A percentile compares a stretch with the other conserved stretches of the same genome.
phyloP scores from a whole-genome alignment of 768 basidiomycete species.

The Leccinum boreale region DNA sequence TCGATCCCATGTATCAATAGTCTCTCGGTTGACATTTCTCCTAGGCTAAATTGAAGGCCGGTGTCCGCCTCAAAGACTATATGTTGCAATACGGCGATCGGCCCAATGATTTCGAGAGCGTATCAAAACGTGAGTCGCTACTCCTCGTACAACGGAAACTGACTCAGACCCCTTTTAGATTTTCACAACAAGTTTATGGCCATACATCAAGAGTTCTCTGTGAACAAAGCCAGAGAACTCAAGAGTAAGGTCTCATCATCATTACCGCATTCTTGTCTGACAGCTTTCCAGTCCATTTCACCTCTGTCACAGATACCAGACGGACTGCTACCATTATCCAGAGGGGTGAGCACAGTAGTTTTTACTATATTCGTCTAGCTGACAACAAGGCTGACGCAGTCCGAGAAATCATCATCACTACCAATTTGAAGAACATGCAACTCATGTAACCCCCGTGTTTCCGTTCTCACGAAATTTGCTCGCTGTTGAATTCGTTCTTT shows the following conservation, averaged over 20 bases:
- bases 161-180: slow-evolving; percentile 40
- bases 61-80: slow-evolving; percentile 66
- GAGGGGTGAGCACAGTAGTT: slow-evolving; percentile 47
- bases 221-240: slow-evolving; percentile 69
- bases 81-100: slow-evolving; percentile 70
- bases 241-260: slow-evolving; percentile 49
- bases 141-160: not conserved
- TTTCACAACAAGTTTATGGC: slow-evolving; percentile 71
- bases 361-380: not conserved
- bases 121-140: slow-evolving; percentile 61
- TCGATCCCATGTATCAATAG: not conserved
- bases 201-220: slow-evolving; percentile 63
- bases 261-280: slow-evolving; percentile 7
- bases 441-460: slow-evolving; percentile 25
- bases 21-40: not conserved
- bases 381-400: slow-evolving; percentile 36
- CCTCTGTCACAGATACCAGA: slow-evolving; percentile 78
- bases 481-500: slow-evolving; percentile 8
- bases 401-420: slow-evolving; percentile 66
- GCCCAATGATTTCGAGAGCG: slow-evolving; percentile 75
- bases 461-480: not conserved
- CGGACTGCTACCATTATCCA: slow-evolving; percentile 71
- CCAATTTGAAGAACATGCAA: slow-evolving; percentile 56
- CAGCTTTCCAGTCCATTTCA: slow-evolving; percentile 59
- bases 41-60: slow-evolving; percentile 72